Base-by-base conservation (phyloP, 2,329 filamentous ascomycete species). In the Lasiodiplodia hormozganensis region DNA sequence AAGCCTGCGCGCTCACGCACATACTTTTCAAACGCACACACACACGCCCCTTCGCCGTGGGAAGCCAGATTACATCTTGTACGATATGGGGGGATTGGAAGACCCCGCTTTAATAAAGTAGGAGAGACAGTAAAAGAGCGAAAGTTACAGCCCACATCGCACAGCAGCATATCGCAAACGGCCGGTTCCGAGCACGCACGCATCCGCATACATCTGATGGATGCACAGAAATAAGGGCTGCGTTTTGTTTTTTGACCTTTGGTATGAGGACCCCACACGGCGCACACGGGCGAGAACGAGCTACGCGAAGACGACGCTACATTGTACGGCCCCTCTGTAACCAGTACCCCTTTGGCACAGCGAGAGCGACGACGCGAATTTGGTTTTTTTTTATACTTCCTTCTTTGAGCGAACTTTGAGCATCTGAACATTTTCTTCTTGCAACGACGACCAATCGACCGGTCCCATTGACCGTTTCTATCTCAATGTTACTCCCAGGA, bases 1-100 rank as follows among this genome's bases (percentile, higher is more conserved):
- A 40, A 38, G 25, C 34, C 54, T n/a, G n/a, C 34, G 54, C 54
- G 54, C 54, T 57, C 54, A 57, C 54, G 31, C 54, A 57, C 54
- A 57, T 38, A 57, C 36, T 57, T n/a, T 38, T 38, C 31, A 53
- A 28, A 23, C 53, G n/a, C 53, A 38, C 54, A 16, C 54, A 57
- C 54, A 25, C 21, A 57, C 36, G 34, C 2, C 21, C n/a, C 31
- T 18, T 40, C 56, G 56, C 38, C 56, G 56, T 60, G 56, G 56
- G 40, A 43, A 40, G 4, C 10, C 36, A 43, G 31, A 40, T 25
- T 14, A 14, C 34, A 10, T 57, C 36, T 21, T 60, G 56, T 43
- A 60, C 38, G 34, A 60, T 60, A 60, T 40, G 11, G 56, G 56
- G 43, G 43, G 43, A 23, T 38, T 31, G 56, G 38, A 60, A 60